Percentiles rank a stretch among this genome's conserved stretches.
Evolutionary conservation across 2,329 filamentous ascomycete species (phyloP).

Genomic region (Sporothrix euskadiensis): DNA sequence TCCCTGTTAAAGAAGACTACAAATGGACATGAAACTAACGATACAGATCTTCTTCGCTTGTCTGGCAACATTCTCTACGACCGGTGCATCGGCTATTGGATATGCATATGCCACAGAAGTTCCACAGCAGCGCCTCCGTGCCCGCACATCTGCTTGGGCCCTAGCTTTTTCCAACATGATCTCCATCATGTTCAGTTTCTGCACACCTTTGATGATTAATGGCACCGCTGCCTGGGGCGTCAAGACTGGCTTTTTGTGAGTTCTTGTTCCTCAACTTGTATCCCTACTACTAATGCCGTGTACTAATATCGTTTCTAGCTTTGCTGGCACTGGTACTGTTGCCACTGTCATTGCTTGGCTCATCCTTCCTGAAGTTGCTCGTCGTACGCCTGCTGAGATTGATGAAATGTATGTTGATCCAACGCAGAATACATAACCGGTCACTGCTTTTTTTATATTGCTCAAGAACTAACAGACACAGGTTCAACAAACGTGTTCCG

Average conservation of each 20-base stretch:
- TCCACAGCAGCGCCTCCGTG: constrained; percentile 44
- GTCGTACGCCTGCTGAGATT: constrained; percentile 42
- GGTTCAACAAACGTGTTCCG: constrained; percentile 27
- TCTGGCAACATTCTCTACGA: constrained; percentile 46
- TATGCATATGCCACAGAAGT: constrained; percentile 48
- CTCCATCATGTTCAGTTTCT: constrained; percentile 49
- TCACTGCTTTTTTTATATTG: too few species aligned
- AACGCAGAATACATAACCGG: too few species aligned
- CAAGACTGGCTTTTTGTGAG: constrained; percentile 49
- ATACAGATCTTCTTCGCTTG: constrained; percentile 46
- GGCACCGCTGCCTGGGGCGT: constrained; percentile 44
- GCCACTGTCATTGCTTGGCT: constrained; percentile 42
- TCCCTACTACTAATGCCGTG: not conserved
- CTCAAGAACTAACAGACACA: not conserved
- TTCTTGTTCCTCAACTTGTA: not conserved
- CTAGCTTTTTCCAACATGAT: constrained; percentile 45
- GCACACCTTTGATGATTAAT: constrained; percentile 49
- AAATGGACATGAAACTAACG: constrained; percentile 24
- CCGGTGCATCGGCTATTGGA: constrained; percentile 46
- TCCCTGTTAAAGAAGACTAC: too few species aligned
- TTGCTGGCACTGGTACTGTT: constrained; percentile 40
- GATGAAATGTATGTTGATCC: constrained; percentile 42
- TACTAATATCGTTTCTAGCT: constrained; percentile 33
- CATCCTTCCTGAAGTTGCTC: constrained; percentile 42
- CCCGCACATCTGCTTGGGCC: constrained; percentile 43